Conservation (phyloP, 108 stramenopile species). For the Fragilaria radians region DNA sequence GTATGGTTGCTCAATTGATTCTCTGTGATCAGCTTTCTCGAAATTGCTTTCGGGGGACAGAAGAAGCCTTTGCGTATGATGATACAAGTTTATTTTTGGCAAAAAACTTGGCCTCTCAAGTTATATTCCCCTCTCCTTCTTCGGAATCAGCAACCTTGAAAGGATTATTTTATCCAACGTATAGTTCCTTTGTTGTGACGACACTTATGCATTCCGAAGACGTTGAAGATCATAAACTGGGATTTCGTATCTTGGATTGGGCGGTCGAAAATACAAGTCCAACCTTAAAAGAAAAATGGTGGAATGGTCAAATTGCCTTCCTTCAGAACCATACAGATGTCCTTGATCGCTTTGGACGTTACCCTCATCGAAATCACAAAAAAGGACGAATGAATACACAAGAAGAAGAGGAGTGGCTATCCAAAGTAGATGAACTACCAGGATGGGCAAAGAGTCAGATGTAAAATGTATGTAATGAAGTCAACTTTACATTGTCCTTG, state of each 20-base stretch:
- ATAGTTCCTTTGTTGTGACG: constrained; percentile 23
- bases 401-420: constrained; percentile 54
- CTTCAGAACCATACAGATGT: constrained; percentile 39
- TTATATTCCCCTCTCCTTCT: not conserved
- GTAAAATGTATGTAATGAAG: too few relatives aligned
- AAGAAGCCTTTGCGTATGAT: constrained; percentile 60
- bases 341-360: constrained; percentile 60
- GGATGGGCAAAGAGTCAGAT: constrained; percentile 46
- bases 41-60: constrained; percentile 50
- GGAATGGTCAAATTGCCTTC: constrained; percentile 12
- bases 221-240: constrained; percentile 19
- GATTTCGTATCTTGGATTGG: constrained; percentile 5
- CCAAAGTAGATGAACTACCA: constrained; percentile 28
- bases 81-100: constrained; percentile 14
- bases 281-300: constrained; percentile 1
- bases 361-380: constrained; percentile 58
- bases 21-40: constrained; percentile 64
- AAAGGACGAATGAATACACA: constrained; percentile 34
- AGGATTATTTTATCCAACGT: constrained; percentile 16
- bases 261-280: not conserved
- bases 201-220: constrained; percentile 56
- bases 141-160: not conserved
- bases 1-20: constrained; percentile 37
- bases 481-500: too few relatives aligned
- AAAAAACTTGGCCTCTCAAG: constrained; percentile 1